Conservation (phyloP, 164 flowering plant genomes). For the Vitis amurensis region DNA sequence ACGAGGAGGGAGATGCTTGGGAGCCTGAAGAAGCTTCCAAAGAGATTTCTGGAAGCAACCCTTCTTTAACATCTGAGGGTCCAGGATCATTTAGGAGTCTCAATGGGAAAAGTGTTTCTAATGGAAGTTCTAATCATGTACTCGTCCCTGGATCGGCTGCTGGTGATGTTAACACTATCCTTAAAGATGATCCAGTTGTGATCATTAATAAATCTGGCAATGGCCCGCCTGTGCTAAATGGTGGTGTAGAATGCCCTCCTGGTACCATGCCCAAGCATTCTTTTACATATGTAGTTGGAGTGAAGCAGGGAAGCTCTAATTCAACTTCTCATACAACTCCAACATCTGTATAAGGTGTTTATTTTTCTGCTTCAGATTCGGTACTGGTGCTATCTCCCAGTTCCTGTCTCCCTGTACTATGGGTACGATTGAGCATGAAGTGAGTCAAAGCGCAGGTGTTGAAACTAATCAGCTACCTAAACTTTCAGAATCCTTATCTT, state of each 20-base stretch:
- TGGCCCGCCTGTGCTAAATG: background rate
- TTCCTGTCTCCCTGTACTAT: conserved; percentile 11
- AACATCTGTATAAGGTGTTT: conserved; percentile 17
- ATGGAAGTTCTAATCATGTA: conserved; percentile 21
- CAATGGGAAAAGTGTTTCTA: conserved; percentile 51
- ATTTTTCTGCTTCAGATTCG: conserved; percentile 33
- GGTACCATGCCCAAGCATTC: background rate
- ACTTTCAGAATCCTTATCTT: background rate
- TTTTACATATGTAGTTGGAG: conserved; percentile 1
- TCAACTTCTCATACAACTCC: background rate
- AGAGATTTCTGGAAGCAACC: conserved; percentile 34
- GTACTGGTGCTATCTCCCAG: conserved; percentile 20
- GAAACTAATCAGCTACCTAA: conserved; percentile 14
- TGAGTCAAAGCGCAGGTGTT: conserved; percentile 8
- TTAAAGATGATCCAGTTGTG: conserved; percentile 4
- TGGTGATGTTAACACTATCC: background rate
- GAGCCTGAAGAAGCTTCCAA: conserved; percentile 56
- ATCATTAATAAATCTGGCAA: conserved; percentile 4
- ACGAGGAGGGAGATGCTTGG: conserved; percentile 57
- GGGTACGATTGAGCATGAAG: conserved; percentile 19
- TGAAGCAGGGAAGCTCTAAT: conserved; percentile 10
- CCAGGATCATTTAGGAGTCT: conserved; percentile 77
- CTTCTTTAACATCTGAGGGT: conserved; percentile 59
- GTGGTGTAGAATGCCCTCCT: background rate
- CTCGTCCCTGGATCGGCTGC: background rate